Evolutionary conservation across 73 alveolate genomes (phyloP).

Genomic region (Paramecium biaurelia): DNA sequence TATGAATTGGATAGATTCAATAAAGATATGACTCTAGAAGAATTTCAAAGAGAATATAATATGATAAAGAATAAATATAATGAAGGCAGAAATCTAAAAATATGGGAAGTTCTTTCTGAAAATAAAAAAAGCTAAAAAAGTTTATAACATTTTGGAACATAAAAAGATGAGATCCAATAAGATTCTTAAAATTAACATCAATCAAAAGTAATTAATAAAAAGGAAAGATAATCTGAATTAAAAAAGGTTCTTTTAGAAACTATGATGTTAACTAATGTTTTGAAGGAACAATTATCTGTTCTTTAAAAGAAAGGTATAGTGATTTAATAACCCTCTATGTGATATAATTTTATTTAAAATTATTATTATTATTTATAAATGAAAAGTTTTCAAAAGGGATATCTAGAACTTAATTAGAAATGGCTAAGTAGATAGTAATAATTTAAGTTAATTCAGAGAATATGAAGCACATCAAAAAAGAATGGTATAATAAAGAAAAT

Average conservation of each 20-base stretch:
- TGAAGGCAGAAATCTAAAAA: slow-evolving; percentile 48
- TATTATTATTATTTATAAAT: background rate
- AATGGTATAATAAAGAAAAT: background rate
- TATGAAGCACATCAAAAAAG: background rate
- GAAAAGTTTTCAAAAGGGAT: background rate
- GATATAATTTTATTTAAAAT: background rate
- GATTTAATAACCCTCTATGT: background rate
- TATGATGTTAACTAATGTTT: slow-evolving; percentile 52
- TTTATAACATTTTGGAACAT: slow-evolving; percentile 41
- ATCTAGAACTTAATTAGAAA: background rate
- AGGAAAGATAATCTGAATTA: slow-evolving; percentile 58
- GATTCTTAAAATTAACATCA: slow-evolving; percentile 4
- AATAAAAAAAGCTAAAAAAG: slow-evolving; percentile 51
- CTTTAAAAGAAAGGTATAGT: slow-evolving; percentile 33
- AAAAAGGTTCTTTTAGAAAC: slow-evolving; percentile 59
- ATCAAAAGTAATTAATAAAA: slow-evolving; percentile 44
- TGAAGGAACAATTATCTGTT: slow-evolving; percentile 55
- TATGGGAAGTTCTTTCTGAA: slow-evolving; percentile 61
- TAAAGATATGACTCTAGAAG: slow-evolving; percentile 60
- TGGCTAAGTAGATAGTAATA: background rate
- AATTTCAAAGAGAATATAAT: slow-evolving; percentile 63
- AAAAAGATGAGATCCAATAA: background rate
- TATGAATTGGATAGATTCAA: slow-evolving; percentile 54
- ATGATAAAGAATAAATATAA: slow-evolving; percentile 59
- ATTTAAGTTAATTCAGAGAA: background rate